Conservation (phyloP, 345 rosid species). For the Gynandropsis gynandra region DNA sequence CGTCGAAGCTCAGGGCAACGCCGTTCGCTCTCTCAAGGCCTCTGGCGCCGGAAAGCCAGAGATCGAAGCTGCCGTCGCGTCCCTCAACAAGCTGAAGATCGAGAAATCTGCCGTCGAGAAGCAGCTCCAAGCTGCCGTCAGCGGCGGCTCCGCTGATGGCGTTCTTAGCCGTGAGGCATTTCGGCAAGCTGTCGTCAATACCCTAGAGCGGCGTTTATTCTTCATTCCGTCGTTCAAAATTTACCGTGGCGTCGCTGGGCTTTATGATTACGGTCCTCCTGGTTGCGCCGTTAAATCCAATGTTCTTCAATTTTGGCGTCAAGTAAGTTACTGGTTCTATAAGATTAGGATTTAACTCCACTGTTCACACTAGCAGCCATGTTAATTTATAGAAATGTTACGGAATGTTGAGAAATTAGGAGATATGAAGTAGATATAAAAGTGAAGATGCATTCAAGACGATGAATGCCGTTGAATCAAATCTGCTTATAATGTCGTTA, state of each 20-base stretch:
- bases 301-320: conserved; percentile 90
- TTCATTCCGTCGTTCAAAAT: conserved; percentile 82
- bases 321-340: conserved; percentile 33
- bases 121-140: conserved; percentile 50
- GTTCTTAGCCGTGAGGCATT: conserved; percentile 60
- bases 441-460: not conserved
- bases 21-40: conserved; percentile 72
- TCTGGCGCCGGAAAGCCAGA: conserved; percentile 44
- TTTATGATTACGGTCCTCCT: conserved; percentile 89
- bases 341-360: not conserved
- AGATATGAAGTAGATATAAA: not conserved
- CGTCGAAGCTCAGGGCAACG: conserved; percentile 64
- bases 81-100: conserved; percentile 51
- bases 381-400: not conserved
- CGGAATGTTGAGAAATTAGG: not conserved
- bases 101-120: conserved; percentile 70
- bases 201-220: conserved; percentile 77
- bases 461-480: not conserved
- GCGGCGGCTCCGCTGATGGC: conserved; percentile 35
- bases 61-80: conserved; percentile 67
- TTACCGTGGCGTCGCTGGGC: conserved; percentile 88
- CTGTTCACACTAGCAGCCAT: not conserved
- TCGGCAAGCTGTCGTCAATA: conserved; percentile 63
- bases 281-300: conserved; percentile 85
- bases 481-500: not conserved